Conservation (phyloP, 129 eudicot species). For the Pittosporum tobira region DNA sequence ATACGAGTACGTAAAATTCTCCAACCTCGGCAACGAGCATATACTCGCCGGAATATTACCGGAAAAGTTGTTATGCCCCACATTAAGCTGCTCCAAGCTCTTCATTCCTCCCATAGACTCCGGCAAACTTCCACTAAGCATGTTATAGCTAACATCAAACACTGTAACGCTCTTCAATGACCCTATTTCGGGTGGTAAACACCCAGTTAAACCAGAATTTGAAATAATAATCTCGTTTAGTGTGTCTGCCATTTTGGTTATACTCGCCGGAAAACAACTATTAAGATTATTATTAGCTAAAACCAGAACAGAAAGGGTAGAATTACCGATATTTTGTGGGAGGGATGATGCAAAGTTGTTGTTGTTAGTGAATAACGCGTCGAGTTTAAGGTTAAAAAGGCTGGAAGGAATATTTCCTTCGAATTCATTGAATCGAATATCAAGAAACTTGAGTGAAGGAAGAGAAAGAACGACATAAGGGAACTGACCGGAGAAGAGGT, state of each 20-base stretch:
- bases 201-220: slow-evolving; percentile 45
- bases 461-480: slow-evolving; percentile 47
- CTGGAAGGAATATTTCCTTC: not conserved
- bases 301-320: slow-evolving; percentile 68
- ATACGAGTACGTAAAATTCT: slow-evolving; percentile 67
- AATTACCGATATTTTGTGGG: slow-evolving; percentile 61
- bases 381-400: slow-evolving; percentile 42
- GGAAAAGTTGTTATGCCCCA: slow-evolving; percentile 56
- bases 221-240: slow-evolving; percentile 47
- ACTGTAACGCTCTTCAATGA: slow-evolving; percentile 42
- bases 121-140: slow-evolving; percentile 52
- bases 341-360: slow-evolving; percentile 33
- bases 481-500: slow-evolving; percentile 50
- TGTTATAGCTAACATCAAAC: slow-evolving; percentile 60
- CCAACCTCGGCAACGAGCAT: slow-evolving; percentile 58
- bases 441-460: slow-evolving; percentile 49
- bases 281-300: slow-evolving; percentile 50
- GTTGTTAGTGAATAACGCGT: slow-evolving; percentile 73
- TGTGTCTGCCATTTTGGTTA: slow-evolving; percentile 46
- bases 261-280: slow-evolving; percentile 65
- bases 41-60: slow-evolving; percentile 64
- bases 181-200: slow-evolving; percentile 64
- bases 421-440: slow-evolving; percentile 28
- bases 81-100: slow-evolving; percentile 69
- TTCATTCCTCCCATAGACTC: slow-evolving; percentile 50